phyloP scores from a whole-genome alignment of 768 basidiomycete species.

The Boletus pseudo-olivaceus region DNA sequence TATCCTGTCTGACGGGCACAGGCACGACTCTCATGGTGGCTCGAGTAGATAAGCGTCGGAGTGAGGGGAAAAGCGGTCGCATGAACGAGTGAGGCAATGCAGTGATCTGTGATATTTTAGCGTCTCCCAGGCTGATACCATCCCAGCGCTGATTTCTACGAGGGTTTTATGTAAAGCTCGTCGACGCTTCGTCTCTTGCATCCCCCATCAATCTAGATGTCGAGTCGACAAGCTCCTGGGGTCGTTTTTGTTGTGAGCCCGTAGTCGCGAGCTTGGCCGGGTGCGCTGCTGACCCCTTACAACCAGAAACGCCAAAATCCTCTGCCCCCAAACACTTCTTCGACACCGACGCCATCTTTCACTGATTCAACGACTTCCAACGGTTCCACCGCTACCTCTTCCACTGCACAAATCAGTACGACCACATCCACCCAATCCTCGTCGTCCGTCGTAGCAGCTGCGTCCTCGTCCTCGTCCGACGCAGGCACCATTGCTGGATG shows the following conservation, averaged over 20 bases:
- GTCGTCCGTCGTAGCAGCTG: conserved; percentile 3
- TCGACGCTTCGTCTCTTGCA: too few species aligned
- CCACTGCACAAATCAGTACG: neutral
- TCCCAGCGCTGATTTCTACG: conserved; percentile 1
- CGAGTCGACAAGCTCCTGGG: neutral
- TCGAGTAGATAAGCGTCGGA: neutral
- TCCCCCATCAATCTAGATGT: conserved; percentile 5
- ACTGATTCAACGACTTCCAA: neutral
- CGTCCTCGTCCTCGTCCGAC: conserved; percentile 11
- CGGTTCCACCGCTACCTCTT: neutral
- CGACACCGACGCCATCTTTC: neutral
- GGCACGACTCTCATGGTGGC: conserved; percentile 68
- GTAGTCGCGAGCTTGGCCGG: neutral
- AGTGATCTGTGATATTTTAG: conserved; percentile 13
- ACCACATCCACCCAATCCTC: neutral
- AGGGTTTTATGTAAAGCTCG: neutral
- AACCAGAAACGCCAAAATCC: neutral
- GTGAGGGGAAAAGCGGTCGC: conserved; percentile 2
- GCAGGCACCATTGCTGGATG: conserved; percentile 53
- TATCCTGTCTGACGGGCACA: conserved; percentile 76
- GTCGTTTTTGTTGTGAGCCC: conserved; percentile 2
- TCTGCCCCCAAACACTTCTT: too few species aligned
- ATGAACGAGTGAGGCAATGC: conserved; percentile 20
- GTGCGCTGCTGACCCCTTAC: conserved; percentile 2
- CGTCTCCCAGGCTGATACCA: neutral